Conservation (phyloP, 2,329 filamentous ascomycete species). For the Talaromyces sp. region DNA sequence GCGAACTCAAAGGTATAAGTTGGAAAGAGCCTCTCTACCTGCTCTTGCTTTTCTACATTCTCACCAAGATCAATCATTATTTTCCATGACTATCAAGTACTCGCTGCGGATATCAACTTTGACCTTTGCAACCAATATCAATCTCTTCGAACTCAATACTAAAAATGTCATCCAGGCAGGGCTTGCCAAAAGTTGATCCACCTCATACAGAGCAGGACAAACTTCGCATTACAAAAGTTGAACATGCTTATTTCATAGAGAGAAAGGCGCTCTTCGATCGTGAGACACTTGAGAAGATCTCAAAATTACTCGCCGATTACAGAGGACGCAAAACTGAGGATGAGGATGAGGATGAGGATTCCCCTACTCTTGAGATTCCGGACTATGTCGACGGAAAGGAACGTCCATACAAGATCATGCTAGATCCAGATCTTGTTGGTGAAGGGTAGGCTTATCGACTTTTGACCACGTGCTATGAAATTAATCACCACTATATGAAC, state of each 20-base stretch:
- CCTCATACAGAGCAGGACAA: not conserved
- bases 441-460: not conserved
- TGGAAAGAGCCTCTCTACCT: not conserved
- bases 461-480: not conserved
- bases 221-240: not conserved
- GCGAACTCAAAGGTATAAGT: not conserved
- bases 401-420: not conserved
- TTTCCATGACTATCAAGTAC: too few species aligned
- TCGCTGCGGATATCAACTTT: too few species aligned
- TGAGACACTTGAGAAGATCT: not conserved
- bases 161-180: not conserved
- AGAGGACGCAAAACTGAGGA: not conserved
- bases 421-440: not conserved
- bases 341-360: too few species aligned
- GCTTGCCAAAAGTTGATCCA: too few species aligned
- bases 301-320: not conserved
- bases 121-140: too few species aligned
- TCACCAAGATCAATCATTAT: not conserved
- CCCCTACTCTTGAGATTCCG: not conserved
- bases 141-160: too few species aligned
- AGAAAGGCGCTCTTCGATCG: not conserved
- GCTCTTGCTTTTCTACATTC: not conserved
- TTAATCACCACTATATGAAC: too few species aligned
- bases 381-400: not conserved
- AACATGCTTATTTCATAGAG: not conserved